Conservation (phyloP, 345 rosid species). For the Gossypium raimondii region DNA sequence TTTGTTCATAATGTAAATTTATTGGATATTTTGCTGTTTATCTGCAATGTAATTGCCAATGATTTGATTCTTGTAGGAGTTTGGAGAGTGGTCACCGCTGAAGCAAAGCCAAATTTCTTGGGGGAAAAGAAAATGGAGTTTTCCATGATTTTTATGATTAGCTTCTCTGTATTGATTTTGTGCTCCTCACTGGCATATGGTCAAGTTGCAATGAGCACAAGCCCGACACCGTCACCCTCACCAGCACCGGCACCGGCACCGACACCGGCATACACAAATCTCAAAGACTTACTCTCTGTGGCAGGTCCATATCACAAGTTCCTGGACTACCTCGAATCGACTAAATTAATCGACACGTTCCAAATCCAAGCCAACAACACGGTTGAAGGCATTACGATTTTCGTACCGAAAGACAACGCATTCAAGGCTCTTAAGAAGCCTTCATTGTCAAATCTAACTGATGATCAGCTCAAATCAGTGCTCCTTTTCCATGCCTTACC, state of each 20-base stretch:
- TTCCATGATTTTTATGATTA: neutral
- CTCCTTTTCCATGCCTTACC: neutral
- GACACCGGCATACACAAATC: neutral
- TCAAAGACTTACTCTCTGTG: neutral
- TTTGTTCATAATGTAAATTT: neutral
- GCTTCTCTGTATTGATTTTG: neutral
- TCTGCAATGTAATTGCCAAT: neutral
- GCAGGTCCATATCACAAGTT: neutral
- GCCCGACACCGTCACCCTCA: neutral
- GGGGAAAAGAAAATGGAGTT: neutral
- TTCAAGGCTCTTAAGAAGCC: constrained; percentile 4
- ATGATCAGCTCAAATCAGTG: neutral
- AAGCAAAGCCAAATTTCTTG: constrained; percentile 12
- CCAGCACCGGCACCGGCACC: neutral
- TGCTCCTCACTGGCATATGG: neutral
- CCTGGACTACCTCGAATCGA: neutral
- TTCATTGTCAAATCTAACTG: neutral
- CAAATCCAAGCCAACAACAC: neutral
- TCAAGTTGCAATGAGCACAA: neutral
- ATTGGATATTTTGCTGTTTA: neutral
- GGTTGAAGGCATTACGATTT: neutral
- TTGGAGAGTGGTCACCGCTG: constrained; percentile 18
- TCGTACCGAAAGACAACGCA: neutral
- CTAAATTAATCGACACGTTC: neutral
- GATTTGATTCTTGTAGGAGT: constrained; percentile 16